These are phyloP conservation scores for Lepiota brunneoincarnata DNA, from an alignment of 768 basidiomycete genomes.

Conservation along the genomic window DNA sequence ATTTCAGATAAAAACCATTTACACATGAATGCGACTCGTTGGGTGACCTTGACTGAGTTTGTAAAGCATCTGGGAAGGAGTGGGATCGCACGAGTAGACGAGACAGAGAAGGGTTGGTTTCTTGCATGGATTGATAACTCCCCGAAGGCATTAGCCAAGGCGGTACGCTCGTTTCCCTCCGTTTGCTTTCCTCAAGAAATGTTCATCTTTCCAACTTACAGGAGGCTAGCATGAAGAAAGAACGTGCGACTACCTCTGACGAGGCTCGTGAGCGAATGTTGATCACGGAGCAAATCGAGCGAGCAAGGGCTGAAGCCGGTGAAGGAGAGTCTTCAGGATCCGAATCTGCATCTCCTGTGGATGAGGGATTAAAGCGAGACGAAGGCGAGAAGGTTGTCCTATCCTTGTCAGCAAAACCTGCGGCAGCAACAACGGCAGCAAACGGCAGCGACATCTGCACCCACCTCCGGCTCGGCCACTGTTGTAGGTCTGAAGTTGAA, in stretches of 20 bases:
- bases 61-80: conserved; percentile 82
- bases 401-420: conserved; percentile 61
- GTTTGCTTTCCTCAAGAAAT: conserved; percentile 8
- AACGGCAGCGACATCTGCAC: conserved; percentile 31
- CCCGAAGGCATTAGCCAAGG: conserved; percentile 90
- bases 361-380: conserved; percentile 68
- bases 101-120: conserved; percentile 99
- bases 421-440: conserved; percentile 21
- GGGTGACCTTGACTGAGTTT: conserved; percentile 98
- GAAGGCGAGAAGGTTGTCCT: conserved; percentile 78
- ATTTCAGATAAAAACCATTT: conserved; percentile 91
- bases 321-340: conserved; percentile 22
- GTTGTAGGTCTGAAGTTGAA: conserved; percentile 58
- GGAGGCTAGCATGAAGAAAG: conserved; percentile 89
- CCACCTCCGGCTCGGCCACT: conserved; percentile 31
- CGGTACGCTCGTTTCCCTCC: conserved; percentile 43
- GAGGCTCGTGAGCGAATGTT: conserved; percentile 90
- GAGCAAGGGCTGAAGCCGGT: conserved; percentile 57
- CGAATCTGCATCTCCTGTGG: conserved; percentile 29
- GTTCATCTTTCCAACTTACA: conserved; percentile 23
- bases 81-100: conserved; percentile 90
- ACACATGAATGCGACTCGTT: conserved; percentile 98
- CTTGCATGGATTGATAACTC: conserved; percentile 96
- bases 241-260: conserved; percentile 86
- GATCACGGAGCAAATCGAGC: conserved; percentile 91